Evolutionary conservation across 768 basidiomycete species (phyloP).

Genomic region (Pholiota molesta): DNA sequence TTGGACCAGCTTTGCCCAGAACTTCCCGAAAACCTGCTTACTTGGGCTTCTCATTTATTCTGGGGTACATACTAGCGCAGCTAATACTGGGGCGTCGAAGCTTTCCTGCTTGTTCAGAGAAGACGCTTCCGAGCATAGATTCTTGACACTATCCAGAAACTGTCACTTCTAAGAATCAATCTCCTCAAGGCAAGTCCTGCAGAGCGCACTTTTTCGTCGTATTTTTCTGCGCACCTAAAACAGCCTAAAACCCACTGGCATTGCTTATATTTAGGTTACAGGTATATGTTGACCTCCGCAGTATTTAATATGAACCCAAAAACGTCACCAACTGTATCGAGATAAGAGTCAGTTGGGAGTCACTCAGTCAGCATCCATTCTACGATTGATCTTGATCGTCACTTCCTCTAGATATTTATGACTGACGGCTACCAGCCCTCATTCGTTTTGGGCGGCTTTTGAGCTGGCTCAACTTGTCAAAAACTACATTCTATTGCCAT

Average conservation of each 20-base stretch:
- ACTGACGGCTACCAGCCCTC: neutral
- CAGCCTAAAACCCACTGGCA: neutral
- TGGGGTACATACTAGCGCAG: too few relatives aligned
- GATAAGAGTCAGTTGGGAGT: neutral
- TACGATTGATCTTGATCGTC: neutral
- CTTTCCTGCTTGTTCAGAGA: too few relatives aligned
- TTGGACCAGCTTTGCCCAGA: too few relatives aligned
- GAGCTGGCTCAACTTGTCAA: slow-evolving; percentile 2
- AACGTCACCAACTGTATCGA: neutral
- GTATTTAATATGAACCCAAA: neutral
- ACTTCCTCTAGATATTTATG: neutral
- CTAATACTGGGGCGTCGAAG: too few relatives aligned
- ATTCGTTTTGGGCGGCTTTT: neutral
- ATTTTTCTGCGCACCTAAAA: neutral
- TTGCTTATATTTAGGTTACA: neutral
- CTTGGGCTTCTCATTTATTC: too few relatives aligned
- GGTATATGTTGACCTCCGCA: neutral
- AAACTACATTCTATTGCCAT: neutral
- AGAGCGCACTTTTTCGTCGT: neutral
- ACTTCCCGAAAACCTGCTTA: too few relatives aligned
- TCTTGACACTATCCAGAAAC: too few relatives aligned
- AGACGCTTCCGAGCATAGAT: too few relatives aligned
- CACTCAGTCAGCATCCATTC: neutral
- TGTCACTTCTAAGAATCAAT: too few relatives aligned
- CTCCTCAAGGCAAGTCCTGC: neutral